phyloP scores from a whole-genome alignment of 805 yeast genomes.

The Lachancea thermotolerans region DNA sequence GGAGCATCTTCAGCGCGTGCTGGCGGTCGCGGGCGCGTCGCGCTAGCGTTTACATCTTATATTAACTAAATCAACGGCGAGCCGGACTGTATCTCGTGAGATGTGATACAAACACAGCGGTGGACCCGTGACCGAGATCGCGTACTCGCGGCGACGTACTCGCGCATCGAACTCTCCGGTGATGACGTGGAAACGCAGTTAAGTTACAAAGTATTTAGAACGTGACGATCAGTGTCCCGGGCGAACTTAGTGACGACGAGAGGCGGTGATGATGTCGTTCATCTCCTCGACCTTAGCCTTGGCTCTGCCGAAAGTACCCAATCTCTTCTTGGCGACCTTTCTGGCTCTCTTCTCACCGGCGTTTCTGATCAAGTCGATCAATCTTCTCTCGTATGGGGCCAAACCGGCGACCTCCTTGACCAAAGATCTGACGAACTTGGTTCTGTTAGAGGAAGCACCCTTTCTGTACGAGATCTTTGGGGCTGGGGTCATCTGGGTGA shows the following conservation, averaged over 20 bases:
- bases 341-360: constrained; percentile 99
- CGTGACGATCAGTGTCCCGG: constrained; percentile 7
- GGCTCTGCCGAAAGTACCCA: constrained; percentile 99
- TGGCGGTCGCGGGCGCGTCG: background rate
- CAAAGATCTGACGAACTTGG: constrained; percentile 88
- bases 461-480: constrained; percentile 92
- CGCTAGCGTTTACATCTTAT: background rate
- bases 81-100: background rate
- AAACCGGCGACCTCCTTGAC: constrained; percentile 97
- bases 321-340: constrained; percentile 99
- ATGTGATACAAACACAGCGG: background rate
- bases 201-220: constrained; percentile 11
- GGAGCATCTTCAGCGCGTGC: background rate
- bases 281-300: constrained; percentile 99
- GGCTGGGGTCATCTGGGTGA: constrained; percentile 74
- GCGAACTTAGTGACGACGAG: constrained; percentile 76
- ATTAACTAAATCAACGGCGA: background rate
- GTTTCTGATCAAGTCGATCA: constrained; percentile 98
- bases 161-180: no score
- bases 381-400: constrained; percentile 99
- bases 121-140: no score
- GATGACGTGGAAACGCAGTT: constrained; percentile 5
- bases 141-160: no score
- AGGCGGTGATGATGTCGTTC: constrained; percentile 91
- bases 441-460: constrained; percentile 94